phyloP scores from a whole-genome alignment of 106 monocot species.

The Cymbidium sinense region DNA sequence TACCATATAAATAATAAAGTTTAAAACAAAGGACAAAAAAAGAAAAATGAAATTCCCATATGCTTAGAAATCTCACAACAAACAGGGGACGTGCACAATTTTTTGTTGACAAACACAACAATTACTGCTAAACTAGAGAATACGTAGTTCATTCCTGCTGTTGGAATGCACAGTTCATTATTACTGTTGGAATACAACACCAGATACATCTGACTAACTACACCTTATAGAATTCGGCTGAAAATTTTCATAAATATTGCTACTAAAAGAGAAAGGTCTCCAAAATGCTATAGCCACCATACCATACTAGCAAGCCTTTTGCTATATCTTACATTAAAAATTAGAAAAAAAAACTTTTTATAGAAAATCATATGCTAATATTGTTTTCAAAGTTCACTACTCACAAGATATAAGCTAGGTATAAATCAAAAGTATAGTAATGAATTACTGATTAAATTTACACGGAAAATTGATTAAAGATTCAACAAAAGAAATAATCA shows the following conservation, averaged over 20 bases:
- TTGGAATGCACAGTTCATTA: background rate
- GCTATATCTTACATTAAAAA: background rate
- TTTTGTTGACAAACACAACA: background rate
- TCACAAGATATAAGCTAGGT: background rate
- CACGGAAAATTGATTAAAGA: background rate
- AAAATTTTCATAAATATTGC: background rate
- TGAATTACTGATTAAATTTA: background rate
- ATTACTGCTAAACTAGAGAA: background rate
- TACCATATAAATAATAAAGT: background rate
- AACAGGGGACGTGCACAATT: background rate
- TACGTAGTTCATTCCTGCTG: too few species aligned
- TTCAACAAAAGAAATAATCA: background rate
- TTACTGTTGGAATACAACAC: background rate
- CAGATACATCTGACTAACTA: background rate
- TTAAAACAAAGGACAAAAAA: background rate
- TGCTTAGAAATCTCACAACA: background rate
- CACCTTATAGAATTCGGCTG: background rate
- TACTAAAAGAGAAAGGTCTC: background rate
- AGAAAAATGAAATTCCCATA: background rate
- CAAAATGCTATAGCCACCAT: background rate
- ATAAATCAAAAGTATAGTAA: background rate
- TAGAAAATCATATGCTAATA: background rate
- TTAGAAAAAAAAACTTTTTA: background rate
- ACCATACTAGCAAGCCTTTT: background rate
- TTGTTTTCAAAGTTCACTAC: background rate